Conservation (phyloP, 306 rosid species). For the Aeschynomene evenia region DNA sequence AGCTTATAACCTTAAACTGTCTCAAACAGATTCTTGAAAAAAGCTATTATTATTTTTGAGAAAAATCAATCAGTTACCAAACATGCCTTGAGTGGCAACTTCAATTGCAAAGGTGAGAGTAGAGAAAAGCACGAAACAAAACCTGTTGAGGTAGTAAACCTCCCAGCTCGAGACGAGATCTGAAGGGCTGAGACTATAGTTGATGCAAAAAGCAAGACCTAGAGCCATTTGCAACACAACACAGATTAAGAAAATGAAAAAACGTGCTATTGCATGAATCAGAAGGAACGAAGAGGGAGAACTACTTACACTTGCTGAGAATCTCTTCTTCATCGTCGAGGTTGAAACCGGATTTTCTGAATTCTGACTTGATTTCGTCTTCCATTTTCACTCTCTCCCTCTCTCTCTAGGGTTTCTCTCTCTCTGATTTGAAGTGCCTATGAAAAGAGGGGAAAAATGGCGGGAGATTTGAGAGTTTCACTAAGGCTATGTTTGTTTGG, state of each 20-base stretch:
- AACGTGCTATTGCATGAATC: not conserved
- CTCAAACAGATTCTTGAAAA: not conserved
- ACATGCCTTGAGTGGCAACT: not conserved
- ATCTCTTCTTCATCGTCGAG: slow-evolving; percentile 74
- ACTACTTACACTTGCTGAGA: slow-evolving; percentile 62
- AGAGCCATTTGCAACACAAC: not conserved
- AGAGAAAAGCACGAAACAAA: not conserved
- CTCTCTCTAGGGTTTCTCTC: slow-evolving; percentile 74
- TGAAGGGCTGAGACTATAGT: slow-evolving; percentile 69
- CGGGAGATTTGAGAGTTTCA: slow-evolving; percentile 67
- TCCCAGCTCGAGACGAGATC: slow-evolving; percentile 93
- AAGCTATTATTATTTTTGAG: no score
- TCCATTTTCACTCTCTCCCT: slow-evolving; percentile 52
- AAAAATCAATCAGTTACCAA: not conserved
- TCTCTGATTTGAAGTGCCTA: slow-evolving; percentile 27
- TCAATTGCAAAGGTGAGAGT: not conserved
- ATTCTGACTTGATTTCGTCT: slow-evolving; percentile 69
- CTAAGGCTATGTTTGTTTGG: no score
- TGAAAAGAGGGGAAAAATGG: slow-evolving; percentile 54
- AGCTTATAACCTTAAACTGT: no score
- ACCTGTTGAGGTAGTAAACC: slow-evolving; percentile 91
- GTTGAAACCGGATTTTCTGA: slow-evolving; percentile 50
- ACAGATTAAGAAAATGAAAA: slow-evolving; percentile 5
- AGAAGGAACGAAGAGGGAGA: not conserved
- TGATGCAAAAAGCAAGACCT: slow-evolving; percentile 75